Evolutionary conservation across 805 yeast genomes (phyloP), one percentile per base, ranked within the genome.

Genomic region (Myxozyma monticola): DNA sequence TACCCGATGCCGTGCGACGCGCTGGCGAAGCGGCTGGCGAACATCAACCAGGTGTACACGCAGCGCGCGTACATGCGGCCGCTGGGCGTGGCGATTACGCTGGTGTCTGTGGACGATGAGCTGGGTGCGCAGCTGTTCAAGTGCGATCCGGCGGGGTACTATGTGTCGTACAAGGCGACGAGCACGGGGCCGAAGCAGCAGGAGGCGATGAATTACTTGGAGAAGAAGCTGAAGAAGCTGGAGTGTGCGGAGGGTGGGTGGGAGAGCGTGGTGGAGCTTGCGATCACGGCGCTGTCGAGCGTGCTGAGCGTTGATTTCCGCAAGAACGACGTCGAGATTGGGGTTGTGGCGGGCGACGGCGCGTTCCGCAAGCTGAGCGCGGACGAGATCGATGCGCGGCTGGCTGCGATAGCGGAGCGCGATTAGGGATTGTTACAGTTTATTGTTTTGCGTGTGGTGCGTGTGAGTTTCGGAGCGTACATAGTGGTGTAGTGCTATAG

Each of bases 1-100:
- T 93, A 89, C 67, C 96, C 88, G 66, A 90, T 93, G 88, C 98
- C 98, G 2, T 88, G 87, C 56, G 96, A 57, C 34, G 61, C 37
- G 26, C 46, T 57, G 25, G 61, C 96, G 35, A 91, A 91, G 73
- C 79, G 97, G 68, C 84, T 93, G 86, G 98, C 98, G 48, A 93
- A 93, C 68, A 73, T 89, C 65, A 85, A 96, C 42, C 99, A 93
- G 74, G 80, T 93, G 56, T 93, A 89, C 70, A 93, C 99, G 36
- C 99, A 93, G 72, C 79, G 97, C 66, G 98, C 98, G 9, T 91
- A 91, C 70, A 93, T 93, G 98, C 82, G 99, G 71, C 99, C 99
- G 22, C 76, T 89, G 60, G 99, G 99, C 33, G 96, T 91, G 52
- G 88, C 96, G 25, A 76, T 89, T 65, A 88, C 96, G 22, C 84